Percentiles rank a stretch among this genome's conserved stretches.
Conservation (phyloP, 345 rosid genomes). For the Isatis tinctoria region DNA sequence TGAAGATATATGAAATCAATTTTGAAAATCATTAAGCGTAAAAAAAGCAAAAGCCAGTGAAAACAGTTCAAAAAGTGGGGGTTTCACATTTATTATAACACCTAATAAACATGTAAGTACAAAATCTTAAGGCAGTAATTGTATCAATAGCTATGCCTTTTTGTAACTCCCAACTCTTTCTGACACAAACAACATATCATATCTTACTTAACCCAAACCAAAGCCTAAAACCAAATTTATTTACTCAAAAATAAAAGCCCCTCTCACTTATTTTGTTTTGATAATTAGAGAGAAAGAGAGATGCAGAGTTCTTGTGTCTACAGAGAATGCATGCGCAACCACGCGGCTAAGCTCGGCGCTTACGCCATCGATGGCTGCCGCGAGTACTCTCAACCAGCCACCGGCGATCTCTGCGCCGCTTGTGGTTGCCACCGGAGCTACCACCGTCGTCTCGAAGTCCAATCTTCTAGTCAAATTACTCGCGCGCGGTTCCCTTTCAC, state of each 20-base stretch:
- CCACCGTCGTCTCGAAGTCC: conserved; percentile 50
- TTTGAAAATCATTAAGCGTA: not conserved
- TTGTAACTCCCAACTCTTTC: conserved; percentile 30
- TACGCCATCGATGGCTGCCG: conserved; percentile 86
- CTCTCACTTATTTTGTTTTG: not conserved
- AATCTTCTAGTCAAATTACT: conserved; percentile 12
- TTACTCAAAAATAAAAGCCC: not conserved
- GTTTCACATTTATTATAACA: conserved; percentile 27
- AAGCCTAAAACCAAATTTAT: conserved; percentile 11
- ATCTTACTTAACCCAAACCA: conserved; percentile 21
- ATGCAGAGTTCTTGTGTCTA: conserved; percentile 38
- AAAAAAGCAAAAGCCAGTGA: conserved; percentile 15
- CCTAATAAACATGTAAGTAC: conserved; percentile 27
- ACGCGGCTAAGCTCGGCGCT: conserved; percentile 83
- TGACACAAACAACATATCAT: conserved; percentile 28
- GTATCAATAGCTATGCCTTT: conserved; percentile 8
- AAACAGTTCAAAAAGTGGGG: conserved; percentile 19
- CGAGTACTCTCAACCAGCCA: conserved; percentile 47
- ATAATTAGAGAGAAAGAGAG: conserved; percentile 9
- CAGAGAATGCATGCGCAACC: conserved; percentile 83
- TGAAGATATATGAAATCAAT: conserved; percentile 6
- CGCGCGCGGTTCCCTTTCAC: conserved; percentile 11
- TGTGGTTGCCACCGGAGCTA: conserved; percentile 98
- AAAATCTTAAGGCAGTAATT: conserved; percentile 21
- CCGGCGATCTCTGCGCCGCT: conserved; percentile 65